Base-by-base conservation (phyloP, 768 basidiomycete species). In the Tylopilus sp. region DNA sequence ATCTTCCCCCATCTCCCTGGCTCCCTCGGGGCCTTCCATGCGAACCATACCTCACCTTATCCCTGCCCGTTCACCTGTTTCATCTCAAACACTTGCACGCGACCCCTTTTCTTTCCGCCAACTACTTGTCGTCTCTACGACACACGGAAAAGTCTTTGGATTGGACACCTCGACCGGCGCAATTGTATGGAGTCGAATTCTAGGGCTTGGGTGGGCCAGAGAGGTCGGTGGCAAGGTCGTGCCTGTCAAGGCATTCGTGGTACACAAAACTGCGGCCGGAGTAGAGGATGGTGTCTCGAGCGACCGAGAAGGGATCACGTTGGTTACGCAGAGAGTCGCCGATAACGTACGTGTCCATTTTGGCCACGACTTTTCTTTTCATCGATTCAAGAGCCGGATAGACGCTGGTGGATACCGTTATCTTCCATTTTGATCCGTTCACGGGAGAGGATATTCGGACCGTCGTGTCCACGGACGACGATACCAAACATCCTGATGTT, bases 91-190 rank as follows among this genome's bases (percentile, higher is more conserved):
- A 16, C 74, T 86, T 1, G 72, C 76, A 53, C 82, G 90, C 6
- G 92, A 95, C 62, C 70, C 84, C 0, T 96, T 95, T 65, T 93
- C 92, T 0, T 92, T 97, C 71, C 78, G 87, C 33, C 91, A 97
- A 64, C 68, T 97, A 26, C 80, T 95, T 41, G 80, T 96, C 5
- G 78, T 75, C 7, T 87, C 84, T 0, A 92, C 89, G 4, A 59
- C 74, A 1, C 74, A 79, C 26, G 92, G 92, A 3, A 92, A 91
- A 62, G 58, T 94, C 0, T 92, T 84, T 62, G 94, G 85, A 0
- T 70, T 98, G 38, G 92, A 97, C 60, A 87, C 89, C 1, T 80
- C 83, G 11, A 87, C 76, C 40, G 94, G 94, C 0, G 74, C 78
- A 2, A 76, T 92, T 28, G 63, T 96, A 2, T 98, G 94, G 94